Conservation (phyloP, 2,329 filamentous ascomycete species). For the Lithohypha guttulata region DNA sequence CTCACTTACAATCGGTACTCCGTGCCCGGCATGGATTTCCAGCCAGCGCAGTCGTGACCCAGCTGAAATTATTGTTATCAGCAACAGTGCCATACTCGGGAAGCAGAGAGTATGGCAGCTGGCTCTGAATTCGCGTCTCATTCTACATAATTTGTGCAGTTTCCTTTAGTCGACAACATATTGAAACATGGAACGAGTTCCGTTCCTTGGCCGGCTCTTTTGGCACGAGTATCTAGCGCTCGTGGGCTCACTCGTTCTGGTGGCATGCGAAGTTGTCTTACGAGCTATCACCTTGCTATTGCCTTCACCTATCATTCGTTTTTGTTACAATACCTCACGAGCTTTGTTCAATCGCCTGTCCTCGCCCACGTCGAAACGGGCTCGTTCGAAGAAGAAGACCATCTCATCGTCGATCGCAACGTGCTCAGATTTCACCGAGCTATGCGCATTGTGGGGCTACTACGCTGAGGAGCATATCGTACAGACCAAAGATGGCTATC, state of each 20-base stretch:
- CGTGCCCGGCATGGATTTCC: no score
- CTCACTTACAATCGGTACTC: no score
- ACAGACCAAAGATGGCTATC: slow-evolving; percentile 85
- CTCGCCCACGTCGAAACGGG: slow-evolving; percentile 57
- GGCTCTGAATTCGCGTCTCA: no score
- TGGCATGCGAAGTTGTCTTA: slow-evolving; percentile 71
- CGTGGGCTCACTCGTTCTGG: slow-evolving; percentile 68
- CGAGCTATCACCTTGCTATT: slow-evolving; percentile 79
- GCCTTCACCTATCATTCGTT: slow-evolving; percentile 66
- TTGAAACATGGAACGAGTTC: slow-evolving; percentile 44
- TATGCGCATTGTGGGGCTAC: slow-evolving; percentile 87
- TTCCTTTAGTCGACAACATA: neutral
- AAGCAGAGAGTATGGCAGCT: no score
- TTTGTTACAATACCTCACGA: slow-evolving; percentile 75
- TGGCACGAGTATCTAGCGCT: slow-evolving; percentile 77
- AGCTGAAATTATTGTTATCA: no score
- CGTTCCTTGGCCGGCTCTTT: slow-evolving; percentile 52
- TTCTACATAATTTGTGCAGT: no score
- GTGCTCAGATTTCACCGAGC: slow-evolving; percentile 81
- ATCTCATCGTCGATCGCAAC: slow-evolving; percentile 70
- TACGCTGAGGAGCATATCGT: slow-evolving; percentile 93
- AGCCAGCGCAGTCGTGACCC: no score
- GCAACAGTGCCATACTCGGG: no score
- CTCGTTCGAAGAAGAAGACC: slow-evolving; percentile 56
- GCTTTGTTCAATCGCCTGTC: slow-evolving; percentile 70